phyloP scores from a whole-genome alignment of 345 rosid genomes.

The Eucalyptus polyanthemos region DNA sequence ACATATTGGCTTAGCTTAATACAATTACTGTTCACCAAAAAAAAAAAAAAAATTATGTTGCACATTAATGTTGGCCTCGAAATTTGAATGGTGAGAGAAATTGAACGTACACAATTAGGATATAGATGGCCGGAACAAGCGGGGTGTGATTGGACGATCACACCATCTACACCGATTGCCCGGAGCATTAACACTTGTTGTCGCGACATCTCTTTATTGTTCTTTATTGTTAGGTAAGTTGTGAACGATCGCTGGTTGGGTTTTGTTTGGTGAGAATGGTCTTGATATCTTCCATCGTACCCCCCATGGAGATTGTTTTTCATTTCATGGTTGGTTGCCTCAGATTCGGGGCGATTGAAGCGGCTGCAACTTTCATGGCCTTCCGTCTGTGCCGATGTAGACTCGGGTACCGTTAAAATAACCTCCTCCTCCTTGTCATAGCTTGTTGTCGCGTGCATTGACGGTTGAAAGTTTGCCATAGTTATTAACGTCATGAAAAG shows the following conservation, averaged over 20 bases:
- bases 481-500: not conserved
- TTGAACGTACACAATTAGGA: not conserved
- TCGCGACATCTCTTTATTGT: not conserved
- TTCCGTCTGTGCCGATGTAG: not conserved
- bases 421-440: not conserved
- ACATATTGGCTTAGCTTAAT: too few relatives aligned
- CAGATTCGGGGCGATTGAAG: not conserved
- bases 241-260: not conserved
- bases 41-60: not conserved
- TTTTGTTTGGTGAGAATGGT: not conserved
- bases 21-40: too few relatives aligned
- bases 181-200: not conserved
- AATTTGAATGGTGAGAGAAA: not conserved
- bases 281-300: not conserved
- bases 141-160: not conserved
- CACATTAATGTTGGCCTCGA: not conserved
- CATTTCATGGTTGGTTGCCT: not conserved
- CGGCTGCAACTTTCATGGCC: not conserved
- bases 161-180: not conserved
- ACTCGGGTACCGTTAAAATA: not conserved
- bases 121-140: not conserved
- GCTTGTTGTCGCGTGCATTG: not conserved
- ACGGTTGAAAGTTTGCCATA: not conserved
- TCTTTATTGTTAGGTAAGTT: not conserved
- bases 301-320: not conserved